phyloP scores from a whole-genome alignment of 2,329 filamentous ascomycete genomes.

The Chaetomiaceae sp. region DNA sequence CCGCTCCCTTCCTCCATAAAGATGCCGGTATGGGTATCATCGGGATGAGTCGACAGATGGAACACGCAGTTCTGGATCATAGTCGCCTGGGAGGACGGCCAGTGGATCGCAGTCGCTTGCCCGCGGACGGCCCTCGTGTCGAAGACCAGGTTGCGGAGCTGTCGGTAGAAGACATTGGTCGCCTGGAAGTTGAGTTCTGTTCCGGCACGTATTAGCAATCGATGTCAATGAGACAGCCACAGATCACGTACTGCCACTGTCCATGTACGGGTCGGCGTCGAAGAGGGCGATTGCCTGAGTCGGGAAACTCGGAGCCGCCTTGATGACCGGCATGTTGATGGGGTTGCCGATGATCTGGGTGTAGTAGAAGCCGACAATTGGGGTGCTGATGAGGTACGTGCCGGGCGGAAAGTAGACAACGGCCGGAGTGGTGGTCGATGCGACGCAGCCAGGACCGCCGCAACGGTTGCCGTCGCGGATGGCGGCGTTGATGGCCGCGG shows the following conservation, averaged over 20 bases:
- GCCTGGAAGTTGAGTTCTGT: conserved; percentile 42
- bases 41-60: conserved; percentile 41
- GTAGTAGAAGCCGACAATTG: conserved; percentile 72
- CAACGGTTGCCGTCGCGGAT: conserved; percentile 43
- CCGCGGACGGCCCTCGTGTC: conserved; percentile 52
- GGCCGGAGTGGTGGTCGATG: conserved; percentile 30
- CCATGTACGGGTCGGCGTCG: conserved; percentile 43
- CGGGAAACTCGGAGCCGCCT: conserved; percentile 46
- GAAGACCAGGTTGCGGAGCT: conserved; percentile 54
- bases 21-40: conserved; percentile 52
- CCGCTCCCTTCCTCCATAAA: conserved; percentile 62
- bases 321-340: conserved; percentile 51
- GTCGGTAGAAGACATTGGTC: conserved; percentile 58
- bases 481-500: conserved; percentile 48
- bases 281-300: conserved; percentile 40
- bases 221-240: not conserved
- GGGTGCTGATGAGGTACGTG: conserved; percentile 65
- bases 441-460: conserved; percentile 35
- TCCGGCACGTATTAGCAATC: not conserved
- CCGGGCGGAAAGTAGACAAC: conserved; percentile 31
- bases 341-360: conserved; percentile 73
- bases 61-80: conserved; percentile 57
- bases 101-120: conserved; percentile 53
- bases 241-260: conserved; percentile 17
- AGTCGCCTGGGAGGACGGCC: conserved; percentile 64